phyloP scores from a whole-genome alignment of 768 basidiomycete genomes.

The Leccinum subtestaceum region DNA sequence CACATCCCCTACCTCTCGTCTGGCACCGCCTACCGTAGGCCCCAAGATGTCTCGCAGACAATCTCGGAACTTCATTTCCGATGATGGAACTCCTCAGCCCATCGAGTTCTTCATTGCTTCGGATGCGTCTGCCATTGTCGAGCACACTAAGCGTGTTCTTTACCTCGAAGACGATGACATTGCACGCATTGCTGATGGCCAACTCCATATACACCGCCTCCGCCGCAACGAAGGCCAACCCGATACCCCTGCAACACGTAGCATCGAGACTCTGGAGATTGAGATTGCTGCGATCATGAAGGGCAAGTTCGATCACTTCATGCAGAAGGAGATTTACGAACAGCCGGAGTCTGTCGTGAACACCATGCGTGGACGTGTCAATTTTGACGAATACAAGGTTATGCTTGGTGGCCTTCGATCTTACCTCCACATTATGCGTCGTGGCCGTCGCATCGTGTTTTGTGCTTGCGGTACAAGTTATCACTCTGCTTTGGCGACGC shows the following conservation, averaged over 20 bases:
- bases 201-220: constrained; percentile 97
- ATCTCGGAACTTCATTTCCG: constrained; percentile 96
- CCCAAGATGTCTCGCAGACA: constrained; percentile 90
- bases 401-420: constrained; percentile 94
- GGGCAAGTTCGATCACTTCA: constrained; percentile 99
- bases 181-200: constrained; percentile 94
- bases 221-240: constrained; percentile 77
- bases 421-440: constrained; percentile 93
- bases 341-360: constrained; percentile 99
- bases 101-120: constrained; percentile 99
- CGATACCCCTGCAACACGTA: constrained; percentile 67
- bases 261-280: constrained; percentile 96
- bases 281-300: constrained; percentile 99
- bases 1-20: constrained; percentile 56
- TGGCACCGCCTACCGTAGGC: constrained; percentile 57
- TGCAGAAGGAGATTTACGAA: constrained; percentile 99
- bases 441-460: constrained; percentile 92
- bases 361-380: constrained; percentile 99
- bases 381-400: constrained; percentile 90
- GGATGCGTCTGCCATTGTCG: constrained; percentile 92
- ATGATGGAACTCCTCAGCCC: constrained; percentile 96
- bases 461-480: constrained; percentile 98
- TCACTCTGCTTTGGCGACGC: constrained; percentile 94
- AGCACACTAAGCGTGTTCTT: constrained; percentile 98
- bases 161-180: constrained; percentile 99